Conservation (phyloP, 2,329 filamentous ascomycete genomes). For the Venturia nashicola region DNA sequence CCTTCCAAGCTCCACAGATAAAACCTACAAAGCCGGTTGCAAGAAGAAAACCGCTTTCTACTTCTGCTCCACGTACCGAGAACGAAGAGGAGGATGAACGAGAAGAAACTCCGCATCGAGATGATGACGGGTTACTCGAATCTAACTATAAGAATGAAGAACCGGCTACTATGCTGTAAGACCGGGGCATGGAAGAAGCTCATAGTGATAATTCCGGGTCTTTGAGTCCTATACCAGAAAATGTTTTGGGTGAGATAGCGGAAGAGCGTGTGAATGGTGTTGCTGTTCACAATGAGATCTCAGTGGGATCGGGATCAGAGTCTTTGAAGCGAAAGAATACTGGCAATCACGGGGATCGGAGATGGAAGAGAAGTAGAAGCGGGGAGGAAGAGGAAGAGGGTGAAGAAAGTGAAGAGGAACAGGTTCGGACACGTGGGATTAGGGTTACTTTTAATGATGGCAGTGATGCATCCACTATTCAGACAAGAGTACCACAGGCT, state of each 20-base stretch:
- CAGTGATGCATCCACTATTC: neutral
- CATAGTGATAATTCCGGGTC: neutral
- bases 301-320: neutral
- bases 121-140: neutral
- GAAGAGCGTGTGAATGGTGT: neutral
- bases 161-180: neutral
- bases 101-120: neutral
- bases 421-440: too few species aligned
- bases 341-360: neutral
- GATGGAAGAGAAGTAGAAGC: neutral
- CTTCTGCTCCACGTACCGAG: neutral
- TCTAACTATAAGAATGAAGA: too few species aligned
- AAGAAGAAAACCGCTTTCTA: neutral
- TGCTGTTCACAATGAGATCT: neutral
- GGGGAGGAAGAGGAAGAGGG: neutral
- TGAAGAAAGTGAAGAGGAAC: too few species aligned
- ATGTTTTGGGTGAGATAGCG: too few species aligned
- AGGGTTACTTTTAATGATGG: neutral
- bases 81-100: neutral
- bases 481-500: neutral
- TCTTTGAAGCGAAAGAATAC: neutral
- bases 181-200: neutral
- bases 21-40: neutral
- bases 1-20: neutral
- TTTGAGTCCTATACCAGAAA: neutral